These are phyloP conservation scores for Eimeria falciformis DNA, from an alignment of 169 alveolate genomes.

Conservation along the genomic window DNA sequence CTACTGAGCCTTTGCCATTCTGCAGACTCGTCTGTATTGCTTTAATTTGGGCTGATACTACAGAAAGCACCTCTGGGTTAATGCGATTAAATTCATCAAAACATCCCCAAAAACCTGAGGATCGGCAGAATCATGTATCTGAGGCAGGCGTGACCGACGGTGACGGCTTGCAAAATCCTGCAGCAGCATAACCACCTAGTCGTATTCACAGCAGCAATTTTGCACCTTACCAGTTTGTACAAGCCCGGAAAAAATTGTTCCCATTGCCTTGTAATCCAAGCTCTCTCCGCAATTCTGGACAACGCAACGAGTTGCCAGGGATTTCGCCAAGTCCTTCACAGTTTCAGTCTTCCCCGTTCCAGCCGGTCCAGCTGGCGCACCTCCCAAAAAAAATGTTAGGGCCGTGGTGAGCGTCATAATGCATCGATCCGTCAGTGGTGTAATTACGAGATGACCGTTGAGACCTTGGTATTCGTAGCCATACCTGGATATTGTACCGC, in stretches of 20 bases:
- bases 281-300: slow-evolving; percentile 97
- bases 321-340: slow-evolving; percentile 97
- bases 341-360: slow-evolving; percentile 97
- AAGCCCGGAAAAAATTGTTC: slow-evolving; percentile 96
- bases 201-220: neutral
- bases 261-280: slow-evolving; percentile 94
- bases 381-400: slow-evolving; percentile 94
- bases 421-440: slow-evolving; percentile 97
- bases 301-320: slow-evolving; percentile 96
- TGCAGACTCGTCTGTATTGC: slow-evolving; percentile 95
- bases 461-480: slow-evolving; percentile 97
- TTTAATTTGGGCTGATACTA: slow-evolving; percentile 96
- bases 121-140: neutral
- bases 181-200: neutral
- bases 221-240: slow-evolving; percentile 76
- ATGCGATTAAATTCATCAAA: slow-evolving; percentile 99
- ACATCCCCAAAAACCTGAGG: slow-evolving; percentile 98
- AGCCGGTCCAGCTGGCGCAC: slow-evolving; percentile 98
- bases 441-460: slow-evolving; percentile 95
- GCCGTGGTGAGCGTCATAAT: slow-evolving; percentile 96
- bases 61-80: slow-evolving; percentile 97
- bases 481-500: slow-evolving; percentile 82
- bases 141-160: neutral
- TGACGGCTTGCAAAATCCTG: neutral
- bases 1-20: slow-evolving; percentile 85